Evolutionary conservation across 768 basidiomycete species (phyloP), one percentile per base, ranked within the genome.

Genomic region (Mycena rebaudengoi): DNA sequence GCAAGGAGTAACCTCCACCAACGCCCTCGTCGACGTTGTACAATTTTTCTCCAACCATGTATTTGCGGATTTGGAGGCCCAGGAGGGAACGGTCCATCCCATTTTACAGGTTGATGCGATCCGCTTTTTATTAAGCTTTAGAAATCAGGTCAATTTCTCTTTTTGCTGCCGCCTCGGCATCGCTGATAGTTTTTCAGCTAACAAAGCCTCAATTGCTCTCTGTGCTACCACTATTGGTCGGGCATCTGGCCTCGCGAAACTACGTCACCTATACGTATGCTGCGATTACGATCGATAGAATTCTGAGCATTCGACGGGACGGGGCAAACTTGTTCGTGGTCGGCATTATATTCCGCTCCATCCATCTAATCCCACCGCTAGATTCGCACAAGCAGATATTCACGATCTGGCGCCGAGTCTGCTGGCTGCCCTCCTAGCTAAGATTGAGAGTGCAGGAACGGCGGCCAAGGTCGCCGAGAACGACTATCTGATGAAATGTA

Each of bases 91-190:
- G 14, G 91, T 92, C 1, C 92, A 98, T 71, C 92, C 96, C 2
- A 94, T 98, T 69, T 82, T 99, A 41, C 94, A 96, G 72, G 96
- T 97, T 26, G 96, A 99, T 75, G 96, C 96, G 10, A 98, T 99
- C 75, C 91, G 95, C 48, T 99, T 95, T 81, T 77, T 99, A 51
- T 84, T 94, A 71, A 97, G 95, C 0, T 99, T 99, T 86, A 84
- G 97, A n/a, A 95, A 95, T 71, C 96, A 98, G 81, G 96, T 94
- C 48, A 49, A 81, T 70, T 18, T 29, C 12, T 7, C 6, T 46
- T 12, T 39, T 25, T 43, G 54, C 50, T n/a, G 32, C 33, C 21
- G 37, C 39, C 43, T n/a, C 23, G 18, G 20, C 37, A 28, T 13
- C 12, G 14, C 48, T 48, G 4, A 33, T 14, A 41, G 30, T 48